These are phyloP conservation scores for Corymbia maculata DNA, from an alignment of 345 rosid genomes.

Conservation along the genomic window DNA sequence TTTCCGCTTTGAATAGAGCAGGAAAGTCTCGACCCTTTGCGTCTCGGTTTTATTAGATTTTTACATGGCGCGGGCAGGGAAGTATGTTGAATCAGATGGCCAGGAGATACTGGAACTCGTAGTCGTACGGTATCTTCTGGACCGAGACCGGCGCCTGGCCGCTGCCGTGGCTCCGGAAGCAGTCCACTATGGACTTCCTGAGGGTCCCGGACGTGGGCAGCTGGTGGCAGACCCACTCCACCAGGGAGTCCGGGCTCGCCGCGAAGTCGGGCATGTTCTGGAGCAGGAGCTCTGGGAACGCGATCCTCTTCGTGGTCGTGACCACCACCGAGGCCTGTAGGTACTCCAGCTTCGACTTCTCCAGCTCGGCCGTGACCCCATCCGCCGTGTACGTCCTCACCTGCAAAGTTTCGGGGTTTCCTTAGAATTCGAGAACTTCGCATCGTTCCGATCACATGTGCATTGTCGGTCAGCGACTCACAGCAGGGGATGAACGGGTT, in stretches of 20 bases:
- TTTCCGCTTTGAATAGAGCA: neutral
- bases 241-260: constrained; percentile 40
- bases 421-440: neutral
- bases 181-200: constrained; percentile 87
- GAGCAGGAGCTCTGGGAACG: constrained; percentile 67
- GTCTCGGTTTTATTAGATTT: neutral
- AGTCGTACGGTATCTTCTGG: constrained; percentile 74
- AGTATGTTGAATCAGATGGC: constrained; percentile 28
- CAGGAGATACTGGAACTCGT: constrained; percentile 76
- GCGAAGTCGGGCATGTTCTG: constrained; percentile 51
- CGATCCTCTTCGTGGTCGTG: constrained; percentile 52
- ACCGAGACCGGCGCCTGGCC: constrained; percentile 28
- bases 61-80: neutral
- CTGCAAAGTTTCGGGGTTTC: constrained; percentile 17
- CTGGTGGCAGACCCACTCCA: constrained; percentile 89
- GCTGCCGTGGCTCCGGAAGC: constrained; percentile 50
- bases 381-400: constrained; percentile 82
- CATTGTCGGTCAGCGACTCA: constrained; percentile 12
- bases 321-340: constrained; percentile 75
- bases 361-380: constrained; percentile 51
- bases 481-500: constrained; percentile 88
- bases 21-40: neutral
- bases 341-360: constrained; percentile 83
- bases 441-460: neutral
- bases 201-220: constrained; percentile 74